Conservation (phyloP, 1,139 yeast species). For the Sugiyamaella japonica region DNA sequence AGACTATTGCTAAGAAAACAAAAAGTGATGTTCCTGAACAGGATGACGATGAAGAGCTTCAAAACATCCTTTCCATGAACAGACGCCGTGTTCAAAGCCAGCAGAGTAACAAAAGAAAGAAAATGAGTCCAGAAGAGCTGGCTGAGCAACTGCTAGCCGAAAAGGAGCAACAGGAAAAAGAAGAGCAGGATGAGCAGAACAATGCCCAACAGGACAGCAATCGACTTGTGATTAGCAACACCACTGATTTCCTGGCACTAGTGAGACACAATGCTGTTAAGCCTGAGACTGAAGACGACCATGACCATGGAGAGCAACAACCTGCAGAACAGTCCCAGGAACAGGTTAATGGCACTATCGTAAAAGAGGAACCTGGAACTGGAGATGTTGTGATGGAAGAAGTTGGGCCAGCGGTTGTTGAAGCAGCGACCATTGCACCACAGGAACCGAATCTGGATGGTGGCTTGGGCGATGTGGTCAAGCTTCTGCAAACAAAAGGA, state of each 20-base stretch:
- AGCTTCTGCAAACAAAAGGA: constrained; percentile 52
- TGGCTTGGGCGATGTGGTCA: constrained; percentile 61
- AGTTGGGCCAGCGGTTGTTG: background rate
- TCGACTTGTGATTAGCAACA: constrained; percentile 26
- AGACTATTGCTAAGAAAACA: constrained; percentile 25
- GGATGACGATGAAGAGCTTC: constrained; percentile 51
- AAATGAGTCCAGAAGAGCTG: constrained; percentile 29
- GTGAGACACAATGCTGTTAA: constrained; percentile 19
- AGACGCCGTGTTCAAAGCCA: constrained; percentile 46
- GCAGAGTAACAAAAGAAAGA: constrained; percentile 26
- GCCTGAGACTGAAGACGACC: constrained; percentile 3
- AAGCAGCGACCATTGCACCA: constrained; percentile 24
- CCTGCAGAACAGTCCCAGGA: background rate
- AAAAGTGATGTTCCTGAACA: constrained; percentile 11
- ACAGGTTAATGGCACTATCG: background rate
- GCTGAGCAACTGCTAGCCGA: constrained; percentile 28
- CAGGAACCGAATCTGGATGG: constrained; percentile 45
- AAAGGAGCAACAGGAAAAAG: constrained; percentile 19
- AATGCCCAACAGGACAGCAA: constrained; percentile 14
- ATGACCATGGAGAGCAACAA: background rate
- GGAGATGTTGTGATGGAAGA: constrained; percentile 1
- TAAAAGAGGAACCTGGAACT: background rate
- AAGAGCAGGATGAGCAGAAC: constrained; percentile 17
- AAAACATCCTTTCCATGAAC: constrained; percentile 44
- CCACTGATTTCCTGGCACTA: constrained; percentile 27